Evolutionary conservation across 495 filamentous ascomycete species (phyloP).

Genomic region (Hypoxylon cercidicola): DNA sequence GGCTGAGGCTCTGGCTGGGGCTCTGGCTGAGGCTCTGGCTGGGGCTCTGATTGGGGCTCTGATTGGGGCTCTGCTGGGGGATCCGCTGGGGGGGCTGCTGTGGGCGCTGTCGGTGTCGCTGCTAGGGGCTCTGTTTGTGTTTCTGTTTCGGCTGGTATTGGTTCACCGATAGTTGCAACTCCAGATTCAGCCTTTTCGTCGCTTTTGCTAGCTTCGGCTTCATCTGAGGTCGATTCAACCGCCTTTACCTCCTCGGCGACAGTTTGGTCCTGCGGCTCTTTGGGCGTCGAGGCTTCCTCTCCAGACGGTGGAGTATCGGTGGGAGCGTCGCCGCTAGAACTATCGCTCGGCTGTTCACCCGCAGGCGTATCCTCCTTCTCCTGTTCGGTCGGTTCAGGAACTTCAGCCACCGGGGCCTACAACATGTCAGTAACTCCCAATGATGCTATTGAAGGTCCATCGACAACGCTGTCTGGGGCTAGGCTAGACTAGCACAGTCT

Average conservation of each 20-base stretch:
- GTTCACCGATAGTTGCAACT: constrained; percentile 7
- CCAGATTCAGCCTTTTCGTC: constrained; percentile 1
- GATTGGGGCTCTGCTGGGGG: constrained; percentile 7
- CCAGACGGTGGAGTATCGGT: constrained; percentile 7
- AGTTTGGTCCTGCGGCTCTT: constrained; percentile 9
- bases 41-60: constrained; percentile 4
- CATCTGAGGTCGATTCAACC: neutral
- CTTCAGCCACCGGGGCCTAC: neutral
- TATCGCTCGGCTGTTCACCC: constrained; percentile 8
- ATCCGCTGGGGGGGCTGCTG: neutral
- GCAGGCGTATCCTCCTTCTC: constrained; percentile 12
- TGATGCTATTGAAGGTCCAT: neutral
- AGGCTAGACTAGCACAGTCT: too few species aligned
- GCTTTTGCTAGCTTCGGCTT: neutral
- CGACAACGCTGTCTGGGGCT: neutral
- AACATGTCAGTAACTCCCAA: neutral
- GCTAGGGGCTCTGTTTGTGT: neutral
- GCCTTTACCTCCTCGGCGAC: constrained; percentile 10
- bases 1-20: constrained; percentile 6
- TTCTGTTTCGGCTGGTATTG: neutral
- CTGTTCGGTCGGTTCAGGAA: constrained; percentile 13
- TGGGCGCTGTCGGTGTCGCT: constrained; percentile 1
- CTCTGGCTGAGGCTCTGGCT: constrained; percentile 7
- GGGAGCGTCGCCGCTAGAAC: constrained; percentile 4
- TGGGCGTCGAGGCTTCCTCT: constrained; percentile 10